Evolutionary conservation across 202 grass and related monocot genomes (phyloP).

Genomic region (Cymbopogon flexuosus): DNA sequence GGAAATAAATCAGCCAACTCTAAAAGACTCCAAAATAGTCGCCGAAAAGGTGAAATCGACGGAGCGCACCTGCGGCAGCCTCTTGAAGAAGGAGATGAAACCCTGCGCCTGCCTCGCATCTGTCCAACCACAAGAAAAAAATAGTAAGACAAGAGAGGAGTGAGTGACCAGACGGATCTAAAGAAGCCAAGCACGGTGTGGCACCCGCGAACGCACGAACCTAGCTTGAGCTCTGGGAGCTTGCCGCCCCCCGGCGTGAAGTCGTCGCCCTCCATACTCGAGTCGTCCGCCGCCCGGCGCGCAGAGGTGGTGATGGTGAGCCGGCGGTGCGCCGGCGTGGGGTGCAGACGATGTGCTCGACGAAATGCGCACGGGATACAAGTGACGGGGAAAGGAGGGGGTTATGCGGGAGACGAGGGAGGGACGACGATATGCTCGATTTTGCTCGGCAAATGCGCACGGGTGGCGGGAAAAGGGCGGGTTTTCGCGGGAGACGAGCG

Average conservation of each 20-base stretch:
- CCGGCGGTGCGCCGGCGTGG: neutral
- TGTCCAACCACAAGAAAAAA: slow-evolving; percentile 11
- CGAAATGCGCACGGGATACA: slow-evolving; percentile 14
- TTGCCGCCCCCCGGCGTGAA: slow-evolving; percentile 45
- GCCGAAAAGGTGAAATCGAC: neutral
- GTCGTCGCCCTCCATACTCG: slow-evolving; percentile 35
- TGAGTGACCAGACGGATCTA: neutral
- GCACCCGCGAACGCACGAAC: slow-evolving; percentile 22
- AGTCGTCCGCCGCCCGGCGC: neutral
- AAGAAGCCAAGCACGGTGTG: neutral
- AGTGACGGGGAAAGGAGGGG: slow-evolving; percentile 15
- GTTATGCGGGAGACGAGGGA: too few species aligned
- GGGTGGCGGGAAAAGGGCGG: slow-evolving; percentile 19
- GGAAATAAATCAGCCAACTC: slow-evolving; percentile 1
- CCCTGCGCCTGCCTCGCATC: slow-evolving; percentile 86
- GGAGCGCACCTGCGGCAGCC: slow-evolving; percentile 53
- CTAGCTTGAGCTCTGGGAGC: slow-evolving; percentile 84
- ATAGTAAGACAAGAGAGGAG: neutral
- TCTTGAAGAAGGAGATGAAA: slow-evolving; percentile 90
- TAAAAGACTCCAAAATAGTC: neutral
- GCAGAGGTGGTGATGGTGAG: neutral
- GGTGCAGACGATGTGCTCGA: slow-evolving; percentile 23
- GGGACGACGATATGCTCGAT: too few species aligned
- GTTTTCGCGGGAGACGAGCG: too few species aligned
- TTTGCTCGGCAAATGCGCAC: too few species aligned